Evolutionary conservation across 257 asterid species (phyloP), one percentile per base, ranked within the genome.

Genomic region (Knoxia roxburghii): DNA sequence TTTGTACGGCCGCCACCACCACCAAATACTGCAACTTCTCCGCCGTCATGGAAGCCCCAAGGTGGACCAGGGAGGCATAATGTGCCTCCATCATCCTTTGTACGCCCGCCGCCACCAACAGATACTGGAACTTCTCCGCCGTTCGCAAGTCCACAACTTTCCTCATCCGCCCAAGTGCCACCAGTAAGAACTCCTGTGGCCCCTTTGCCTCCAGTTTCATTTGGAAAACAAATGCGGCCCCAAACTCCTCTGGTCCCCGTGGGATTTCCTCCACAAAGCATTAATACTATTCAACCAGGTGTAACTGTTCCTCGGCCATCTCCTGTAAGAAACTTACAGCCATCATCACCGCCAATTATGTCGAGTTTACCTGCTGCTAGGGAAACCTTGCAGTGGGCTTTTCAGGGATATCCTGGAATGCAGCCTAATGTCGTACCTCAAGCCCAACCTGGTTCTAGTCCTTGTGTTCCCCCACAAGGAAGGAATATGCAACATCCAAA

Each of bases 181-280:
- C 83, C 85, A 53, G 78, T 72, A 61, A 79, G 89, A 71, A 84
- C 86, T 68, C 77, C 78, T 53, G 68, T 76, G 4, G 82, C 85
- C 53, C 73, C 81, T 40, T 70, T 69, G 26, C 67, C 71, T 49
- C 86, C 82, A 37, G 77, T 67, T 69, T 71, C 91, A 61, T 64
- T 67, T 71, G 64, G 64, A 11, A 33, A 27, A 23, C 72, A 69
- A 48, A 64, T 84, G 40, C 94, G 78, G 60, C 70, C 84, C 63
- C 93, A 77, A 67, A 81, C 82, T 67, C 77, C 83, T 65, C 61
- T 84, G 17, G 68, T 81, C 63, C 78, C 85, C 63, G 76, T 84
- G 83, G 94, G 94, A 68, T 74, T 87, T 73, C 85, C 91, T n/a
- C 80, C 88, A 48, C 91, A 81, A 78, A 81, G 62, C 80, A 73